phyloP scores from a whole-genome alignment of 225 moss, liverwort and hornwort species.

The Neckera pumila region DNA sequence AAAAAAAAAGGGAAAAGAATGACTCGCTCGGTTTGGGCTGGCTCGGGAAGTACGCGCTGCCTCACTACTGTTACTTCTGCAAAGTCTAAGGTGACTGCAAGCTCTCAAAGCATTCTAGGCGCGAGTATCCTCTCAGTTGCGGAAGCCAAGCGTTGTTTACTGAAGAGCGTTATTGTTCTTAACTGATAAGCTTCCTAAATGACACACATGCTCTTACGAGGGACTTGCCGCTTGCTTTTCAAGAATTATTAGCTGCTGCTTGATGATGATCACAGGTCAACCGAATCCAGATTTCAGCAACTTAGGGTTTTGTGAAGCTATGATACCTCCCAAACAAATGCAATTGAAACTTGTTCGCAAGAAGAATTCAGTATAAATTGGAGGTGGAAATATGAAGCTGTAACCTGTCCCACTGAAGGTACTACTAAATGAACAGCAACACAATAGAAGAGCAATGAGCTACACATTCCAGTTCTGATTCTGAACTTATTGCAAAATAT shows the following conservation, averaged over 20 bases:
- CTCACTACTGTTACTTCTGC: background rate
- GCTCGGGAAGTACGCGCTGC: background rate
- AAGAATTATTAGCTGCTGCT: background rate
- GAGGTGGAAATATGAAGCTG: background rate
- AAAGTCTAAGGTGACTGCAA: slow-evolving; percentile 1
- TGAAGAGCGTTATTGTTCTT: no score
- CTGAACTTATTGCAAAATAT: background rate
- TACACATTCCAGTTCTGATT: background rate
- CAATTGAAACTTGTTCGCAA: background rate
- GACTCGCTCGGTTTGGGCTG: background rate
- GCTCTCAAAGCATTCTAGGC: background rate
- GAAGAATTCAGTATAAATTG: background rate
- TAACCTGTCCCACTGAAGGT: background rate
- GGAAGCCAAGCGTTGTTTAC: no score
- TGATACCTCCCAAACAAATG: background rate
- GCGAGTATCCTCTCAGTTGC: no score
- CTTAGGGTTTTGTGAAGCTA: background rate
- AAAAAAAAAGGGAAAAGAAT: background rate
- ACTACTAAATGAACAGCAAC: background rate
- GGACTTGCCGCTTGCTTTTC: slow-evolving; percentile 26
- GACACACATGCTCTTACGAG: background rate
- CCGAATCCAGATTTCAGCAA: background rate
- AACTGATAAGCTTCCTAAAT: no score
- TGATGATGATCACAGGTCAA: background rate
- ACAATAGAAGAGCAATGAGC: no score